phyloP scores from a whole-genome alignment of 352 stramenopile species.

The Pythium monospermum region DNA sequence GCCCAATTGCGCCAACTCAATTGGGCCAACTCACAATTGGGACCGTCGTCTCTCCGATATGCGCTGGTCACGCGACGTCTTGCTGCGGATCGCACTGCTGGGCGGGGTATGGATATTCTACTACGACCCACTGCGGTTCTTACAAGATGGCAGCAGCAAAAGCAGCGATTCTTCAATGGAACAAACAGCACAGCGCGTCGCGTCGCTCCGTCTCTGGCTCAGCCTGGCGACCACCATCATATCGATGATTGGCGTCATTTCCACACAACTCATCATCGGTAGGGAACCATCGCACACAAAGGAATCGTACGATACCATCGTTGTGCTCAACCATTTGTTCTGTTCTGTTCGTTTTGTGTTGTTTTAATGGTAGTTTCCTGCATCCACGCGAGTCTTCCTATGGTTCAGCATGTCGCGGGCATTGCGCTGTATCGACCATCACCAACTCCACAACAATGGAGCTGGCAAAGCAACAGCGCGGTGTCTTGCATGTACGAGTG shows the following conservation, averaged over 20 bases:
- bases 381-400: background rate
- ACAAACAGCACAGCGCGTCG: conserved; percentile 1
- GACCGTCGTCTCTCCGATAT: no score
- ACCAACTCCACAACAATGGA: conserved; percentile 7
- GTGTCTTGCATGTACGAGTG: conserved; percentile 24
- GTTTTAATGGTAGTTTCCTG: background rate
- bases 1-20: background rate
- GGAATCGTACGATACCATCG: background rate
- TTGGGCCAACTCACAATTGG: no score
- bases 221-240: conserved; percentile 15
- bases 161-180: background rate
- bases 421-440: background rate
- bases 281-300: background rate
- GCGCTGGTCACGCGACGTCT: conserved; percentile 10
- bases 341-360: no score
- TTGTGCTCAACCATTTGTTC: background rate
- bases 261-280: conserved; percentile 22
- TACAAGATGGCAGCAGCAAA: background rate
- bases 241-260: conserved; percentile 20
- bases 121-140: conserved; percentile 6
- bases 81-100: conserved; percentile 18
- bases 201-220: conserved; percentile 16
- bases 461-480: conserved; percentile 5
- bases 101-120: conserved; percentile 11
- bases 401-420: background rate